A percentile compares a stretch with the other conserved stretches of the same genome.
Evolutionary conservation across 805 yeast species (phyloP).

Genomic region (Yarrowia divulgata): DNA sequence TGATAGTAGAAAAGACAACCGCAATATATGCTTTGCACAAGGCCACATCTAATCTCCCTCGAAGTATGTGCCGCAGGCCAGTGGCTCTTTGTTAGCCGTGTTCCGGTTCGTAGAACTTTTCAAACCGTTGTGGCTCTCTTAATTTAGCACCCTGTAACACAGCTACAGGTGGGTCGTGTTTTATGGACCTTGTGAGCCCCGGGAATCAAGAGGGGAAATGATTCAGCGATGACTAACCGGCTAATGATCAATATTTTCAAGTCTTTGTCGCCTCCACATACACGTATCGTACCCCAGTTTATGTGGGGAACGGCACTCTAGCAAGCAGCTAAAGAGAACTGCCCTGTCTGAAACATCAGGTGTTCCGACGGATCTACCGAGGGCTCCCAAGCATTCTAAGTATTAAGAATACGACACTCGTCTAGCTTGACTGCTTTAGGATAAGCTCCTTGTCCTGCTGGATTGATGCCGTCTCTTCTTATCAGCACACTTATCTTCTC

Average conservation of each 20-base stretch:
- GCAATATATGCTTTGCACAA: not conserved
- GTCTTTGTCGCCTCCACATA: not conserved
- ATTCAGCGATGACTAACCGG: not conserved
- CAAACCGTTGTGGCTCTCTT: not conserved
- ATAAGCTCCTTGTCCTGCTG: conserved; percentile 20
- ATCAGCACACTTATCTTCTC: not conserved
- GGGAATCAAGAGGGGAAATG: not conserved
- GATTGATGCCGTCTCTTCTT: conserved; percentile 24
- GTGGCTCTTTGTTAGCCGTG: conserved; percentile 11
- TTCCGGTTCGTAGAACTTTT: not conserved
- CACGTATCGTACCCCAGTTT: not conserved
- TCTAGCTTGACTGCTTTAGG: conserved; percentile 12
- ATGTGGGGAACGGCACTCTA: conserved; percentile 3
- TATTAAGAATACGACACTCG: conserved; percentile 10
- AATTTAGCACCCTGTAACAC: not conserved
- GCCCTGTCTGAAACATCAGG: not conserved
- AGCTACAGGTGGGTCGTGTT: not conserved
- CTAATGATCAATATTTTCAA: not conserved
- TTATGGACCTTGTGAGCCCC: not conserved
- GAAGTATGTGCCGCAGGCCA: conserved; percentile 4
- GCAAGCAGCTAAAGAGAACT: not conserved
- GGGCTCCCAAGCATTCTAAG: not conserved
- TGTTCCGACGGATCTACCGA: conserved; percentile 20
- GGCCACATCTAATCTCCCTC: conserved; percentile 29
- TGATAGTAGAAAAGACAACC: too few species aligned